Evolutionary conservation across 345 rosid genomes (phyloP), one percentile per base, ranked within the genome.

Genomic region (Arabidopsis arenosa): DNA sequence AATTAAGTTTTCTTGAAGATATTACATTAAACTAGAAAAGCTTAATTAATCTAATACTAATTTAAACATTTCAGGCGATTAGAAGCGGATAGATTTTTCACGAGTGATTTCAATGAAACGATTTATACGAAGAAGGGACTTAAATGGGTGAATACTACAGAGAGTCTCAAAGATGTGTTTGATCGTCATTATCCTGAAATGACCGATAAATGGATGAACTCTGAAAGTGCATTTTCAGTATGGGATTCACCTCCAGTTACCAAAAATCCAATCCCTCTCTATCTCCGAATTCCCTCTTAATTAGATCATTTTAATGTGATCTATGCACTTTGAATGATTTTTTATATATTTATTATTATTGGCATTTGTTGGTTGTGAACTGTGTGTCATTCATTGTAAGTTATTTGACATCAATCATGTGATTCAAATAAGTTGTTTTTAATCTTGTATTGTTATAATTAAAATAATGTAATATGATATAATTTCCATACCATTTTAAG

Each of bases 21-120:
- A 28, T 28, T 4, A 28, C 6, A 28, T 0, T 5, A 30, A 13
- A 13, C 1, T 12, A 58, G 7, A 35, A 13, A 5, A n/a, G 43
- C 43, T 33, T 9, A 28, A 28, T 23, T 3, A 57, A 14, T 33
- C 43, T 57, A 33, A 57, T 33, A 36, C 0, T 59, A 59, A 59
- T 58, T 8, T 28, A 69, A 33, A 53, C 9, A 63, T 32, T 47
- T 62, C 79, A 88, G 90, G 90, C 84, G 93, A 72, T 49, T 88
- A 5, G 93, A 86, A 57, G 83, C 85, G 0, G 90, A 88, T 32
- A 84, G 84, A 58, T 88, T 88, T 55, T 86, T 88, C 64, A 86
- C 90, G 0, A 84, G 84, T 37, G 56, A 86, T 43, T 86, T 78
- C 81, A 84, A 85, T 3, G 84, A 85, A 61, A 81, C 26, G 0